Evolutionary conservation across 2,329 filamentous ascomycete genomes (phyloP), one percentile per base, ranked within the genome.

Genomic region (Pseudogymnoascus sp.): DNA sequence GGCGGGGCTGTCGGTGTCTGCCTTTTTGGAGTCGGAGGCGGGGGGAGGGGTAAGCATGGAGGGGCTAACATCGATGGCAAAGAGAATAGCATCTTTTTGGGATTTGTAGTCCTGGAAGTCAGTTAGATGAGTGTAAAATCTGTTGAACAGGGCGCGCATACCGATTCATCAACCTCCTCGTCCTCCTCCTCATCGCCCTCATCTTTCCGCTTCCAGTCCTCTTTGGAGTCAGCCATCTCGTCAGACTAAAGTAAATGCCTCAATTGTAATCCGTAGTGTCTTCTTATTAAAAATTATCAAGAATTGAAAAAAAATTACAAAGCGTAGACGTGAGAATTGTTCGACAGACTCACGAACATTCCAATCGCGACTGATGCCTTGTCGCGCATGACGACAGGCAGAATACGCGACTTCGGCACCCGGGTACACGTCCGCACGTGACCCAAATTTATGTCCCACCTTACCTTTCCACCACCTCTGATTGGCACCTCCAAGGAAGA

Each of bases 11-110:
- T 93, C 90, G 62, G 79, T 85, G 65, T 90, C 88, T 43, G 85
- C 83, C 72, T 91, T 93, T 75, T 90, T 96, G 58, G 86, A 82
- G 63, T 83, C 80, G 6, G 80, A 80, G 2, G 79, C 76, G 2
- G 84, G 81, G 20, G 90, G 90, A 41, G 77, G 77, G 66, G 78
- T 77, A 64, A 97, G 78, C 93, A 97, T 99, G 0, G 91, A 91
- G 37, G 84, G 76, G 78, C 89, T 97, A 70, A 97, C 81, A 69
- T 97, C 89, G 69, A 99, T 96, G 12, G 91, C 93, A 72, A 99
- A 93, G 22, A 99, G 81, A n/a, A 97, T 83, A n/a, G 94, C 94
- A 85, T 99, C 94, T 76, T 96, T 97, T 71, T 92, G 87, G 0
- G 88, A 82, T 77, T 92, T 95, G 78, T 94, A 99, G 74, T 85